Conservation (phyloP, 2,329 filamentous ascomycete species). For the Alternaria hordeiaustralica region DNA sequence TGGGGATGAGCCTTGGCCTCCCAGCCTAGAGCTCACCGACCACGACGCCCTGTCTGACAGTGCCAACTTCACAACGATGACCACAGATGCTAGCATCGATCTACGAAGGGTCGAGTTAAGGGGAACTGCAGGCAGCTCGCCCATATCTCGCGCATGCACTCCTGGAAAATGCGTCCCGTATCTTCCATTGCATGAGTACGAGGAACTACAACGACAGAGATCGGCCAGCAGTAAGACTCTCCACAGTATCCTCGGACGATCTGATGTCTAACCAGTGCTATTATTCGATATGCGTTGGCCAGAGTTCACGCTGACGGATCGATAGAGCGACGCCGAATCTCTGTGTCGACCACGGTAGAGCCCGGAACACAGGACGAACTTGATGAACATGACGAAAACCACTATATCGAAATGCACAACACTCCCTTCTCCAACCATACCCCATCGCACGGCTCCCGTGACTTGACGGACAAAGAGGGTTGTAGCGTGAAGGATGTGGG, state of each 20-base stretch:
- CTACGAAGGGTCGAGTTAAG: rapidly evolving
- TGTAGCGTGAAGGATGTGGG: neutral
- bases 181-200: neutral
- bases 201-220: neutral
- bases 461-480: neutral
- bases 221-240: neutral
- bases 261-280: too few species aligned
- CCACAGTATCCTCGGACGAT: neutral
- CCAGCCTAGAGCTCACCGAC: neutral
- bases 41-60: neutral
- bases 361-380: neutral
- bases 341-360: neutral
- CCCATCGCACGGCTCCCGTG: neutral
- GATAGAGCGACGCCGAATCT: neutral
- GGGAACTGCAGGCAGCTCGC: neutral
- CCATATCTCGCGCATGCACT: neutral
- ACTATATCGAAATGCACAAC: neutral
- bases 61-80: neutral
- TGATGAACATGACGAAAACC: neutral
- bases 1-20: neutral
- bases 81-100: neutral
- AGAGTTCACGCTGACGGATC: neutral
- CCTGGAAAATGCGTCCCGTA: neutral
- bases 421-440: neutral
- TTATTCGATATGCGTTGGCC: neutral